Base-by-base conservation (phyloP, 345 rosid species). In the Euphorbia pulcherrima region DNA sequence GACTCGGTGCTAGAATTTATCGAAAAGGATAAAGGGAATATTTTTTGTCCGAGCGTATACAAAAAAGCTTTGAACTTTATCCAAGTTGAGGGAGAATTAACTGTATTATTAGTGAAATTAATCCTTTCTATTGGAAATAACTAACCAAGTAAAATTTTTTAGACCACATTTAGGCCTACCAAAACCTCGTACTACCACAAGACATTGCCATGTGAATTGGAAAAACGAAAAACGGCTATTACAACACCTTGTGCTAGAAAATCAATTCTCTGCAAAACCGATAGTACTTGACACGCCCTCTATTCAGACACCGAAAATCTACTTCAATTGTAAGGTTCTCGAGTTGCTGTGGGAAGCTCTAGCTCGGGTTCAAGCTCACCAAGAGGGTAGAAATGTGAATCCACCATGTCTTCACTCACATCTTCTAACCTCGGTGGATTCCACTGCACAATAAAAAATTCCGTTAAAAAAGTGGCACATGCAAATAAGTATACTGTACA, bases 361-460 rank as follows among this genome's bases (percentile, higher is more conserved):
- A 88, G 75, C 65, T 85, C 88, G 0, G 80, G 72, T 53, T 80
- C 83, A 3, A 71, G 64, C 63, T 78, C 87, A 26, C 69, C 66
- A 0, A 84, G 73, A 11, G 81, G 76, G 27, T 75, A 30, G 75
- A 88, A 84, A 65, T 81, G 77, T 60, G 58, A 27, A 35, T 88
- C 79, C 6, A 88, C 90, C 93, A 88, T 84, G 68, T 88, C 93
- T 68, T 72, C 67, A 30, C 83, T 81, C 53, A 82, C 88, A 33
- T 82, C 83, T 44, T 37, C 77, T 70, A 88, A 65, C 53, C 77
- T 78, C 18, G 87, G 83, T 68, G 90, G 92, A 40, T 85, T 74
- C 92, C 92, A 84, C 88, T 85, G 82, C 85, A 80, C 20, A 27
- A 57, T 65, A 28, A 5, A 51, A 50, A 21, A 47, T 69, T 52